Evolutionary conservation across 2,329 filamentous ascomycete genomes (phyloP).

Genomic region (Fusarium liriodendri): DNA sequence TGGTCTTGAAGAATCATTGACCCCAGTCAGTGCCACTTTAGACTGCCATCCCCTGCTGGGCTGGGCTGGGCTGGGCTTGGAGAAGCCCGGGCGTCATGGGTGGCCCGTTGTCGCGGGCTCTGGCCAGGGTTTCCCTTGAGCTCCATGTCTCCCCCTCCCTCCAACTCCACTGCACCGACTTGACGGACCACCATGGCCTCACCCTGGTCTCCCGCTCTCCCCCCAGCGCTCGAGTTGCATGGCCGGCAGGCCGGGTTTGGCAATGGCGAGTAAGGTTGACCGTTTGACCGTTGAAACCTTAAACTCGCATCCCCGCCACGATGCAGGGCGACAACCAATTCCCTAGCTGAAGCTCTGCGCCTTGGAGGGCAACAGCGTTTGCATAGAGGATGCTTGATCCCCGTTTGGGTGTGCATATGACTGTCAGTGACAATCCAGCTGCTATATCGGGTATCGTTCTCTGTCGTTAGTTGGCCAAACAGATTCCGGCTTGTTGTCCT

Average conservation of each 20-base stretch:
- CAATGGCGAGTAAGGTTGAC: conserved; percentile 28
- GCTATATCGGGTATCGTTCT: not conserved
- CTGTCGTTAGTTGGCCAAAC: not conserved
- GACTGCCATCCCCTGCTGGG: conserved; percentile 35
- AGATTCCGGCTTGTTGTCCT: not conserved
- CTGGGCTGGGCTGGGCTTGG: conserved; percentile 32
- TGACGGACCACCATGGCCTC: conserved; percentile 37
- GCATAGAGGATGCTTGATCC: not conserved
- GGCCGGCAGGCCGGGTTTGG: conserved; percentile 32
- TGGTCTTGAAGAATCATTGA: conserved; percentile 18
- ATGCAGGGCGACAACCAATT: conserved; percentile 9
- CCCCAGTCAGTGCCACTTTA: conserved; percentile 36
- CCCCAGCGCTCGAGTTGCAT: conserved; percentile 29
- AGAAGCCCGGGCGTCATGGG: conserved; percentile 31
- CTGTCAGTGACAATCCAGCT: not conserved
- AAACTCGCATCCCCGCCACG: conserved; percentile 24
- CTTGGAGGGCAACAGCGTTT: not conserved
- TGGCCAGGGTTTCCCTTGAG: conserved; percentile 41
- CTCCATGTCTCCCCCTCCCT: conserved; percentile 32
- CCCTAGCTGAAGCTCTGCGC: not conserved
- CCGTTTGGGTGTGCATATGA: not conserved
- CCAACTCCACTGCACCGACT: conserved; percentile 43
- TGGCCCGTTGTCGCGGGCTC: conserved; percentile 39
- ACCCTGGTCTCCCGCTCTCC: conserved; percentile 45
- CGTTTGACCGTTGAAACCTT: conserved; percentile 37